Evolutionary conservation across 1,284 basidiomycete genomes (phyloP), one percentile per base, ranked within the genome.

Genomic region (Sanghuangporus sanghuang): DNA sequence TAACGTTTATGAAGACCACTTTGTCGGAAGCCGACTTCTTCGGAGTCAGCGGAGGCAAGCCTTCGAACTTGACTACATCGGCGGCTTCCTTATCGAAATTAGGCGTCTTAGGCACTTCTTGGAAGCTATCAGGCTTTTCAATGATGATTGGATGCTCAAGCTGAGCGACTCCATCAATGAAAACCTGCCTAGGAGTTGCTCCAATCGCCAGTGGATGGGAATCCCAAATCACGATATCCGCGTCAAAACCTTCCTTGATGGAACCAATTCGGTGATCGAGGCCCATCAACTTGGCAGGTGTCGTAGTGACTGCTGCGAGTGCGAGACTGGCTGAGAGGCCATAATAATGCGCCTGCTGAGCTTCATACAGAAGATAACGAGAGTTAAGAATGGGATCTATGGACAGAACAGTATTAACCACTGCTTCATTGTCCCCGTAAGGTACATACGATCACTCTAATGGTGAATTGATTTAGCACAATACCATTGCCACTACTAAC

Each of bases 311-410:
- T 1, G 91, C 80, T 3, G 86, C 80, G 8, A 95, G 74, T 3
- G 89, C 88, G 35, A 88, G 74, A 66, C 87, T 78, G 9, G 76
- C 73, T 0, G 82, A 73, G 36, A 90, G 76, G 7, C 86, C 85
- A 68, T 86, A 96, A 71, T 90, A 90, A 71, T 95, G 87, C 1
- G 91, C 93, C 72, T 95, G 92, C 62, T 93, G 91, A 0, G 95
- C 94, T 73, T 97, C 94, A 71, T 87, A 88, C 2, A 94, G 72
- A 7, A 97, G 77, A 71, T 87, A 86, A 5, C 95, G 83, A 39
- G 90, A 92, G 72, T 96, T 87, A n/a, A 94, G 66, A 0, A 88
- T 85, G 11, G 86, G 85, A 68, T 90, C 64, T 65, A 23, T 38
- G 36, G 50, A 54, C 71, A 11, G 16, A 7, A 8, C 14, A 36